Base-by-base conservation (phyloP, 306 rosid species). In the Ceratonia siliqua region DNA sequence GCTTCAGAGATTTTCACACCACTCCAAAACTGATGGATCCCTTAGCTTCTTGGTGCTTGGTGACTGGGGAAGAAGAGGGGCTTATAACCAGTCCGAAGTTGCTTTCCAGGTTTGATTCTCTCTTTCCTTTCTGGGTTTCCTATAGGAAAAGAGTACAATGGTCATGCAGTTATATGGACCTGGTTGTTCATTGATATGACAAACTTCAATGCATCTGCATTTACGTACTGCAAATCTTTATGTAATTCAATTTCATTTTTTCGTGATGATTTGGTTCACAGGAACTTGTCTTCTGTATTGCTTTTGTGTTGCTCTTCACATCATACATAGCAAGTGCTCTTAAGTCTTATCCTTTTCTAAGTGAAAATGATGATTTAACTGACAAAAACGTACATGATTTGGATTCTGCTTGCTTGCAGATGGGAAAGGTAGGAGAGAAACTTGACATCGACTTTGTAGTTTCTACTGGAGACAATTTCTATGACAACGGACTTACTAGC, bases 21-120 rank as follows among this genome's bases (percentile, higher is more conserved):
- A 81, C 0, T 48, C 88, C 0, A 86, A 81, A 64, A n/a, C 5
- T 56, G 86, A 81, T 76, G 81, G 59, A 15, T 78, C 88, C 42
- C 86, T 86, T 56, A 81, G 64, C 81, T 83, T 86, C 74, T 81
- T 86, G 81, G 90, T 86, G 55, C 0, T 86, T 68, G 84, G 90
- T 48, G 90, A 86, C 8, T 86, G 90, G 90, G 90, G 90, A 72
- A 81, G 90, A 63, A 81, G 77, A 84, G 90, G 90, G 48, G 58
- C 64, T 28, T 86, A 61, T 48, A 86, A 86, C 46, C 90, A 86
- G 17, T 86, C 90, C 15, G 11, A 68, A 56, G 84, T 86, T 73
- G 88, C 88, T 49, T 76, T 35, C 36, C 88, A 86, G 90, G 90
- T 76, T 35, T 69, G 22, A 14, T 48, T 48, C 36, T 38, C 70